phyloP scores from a whole-genome alignment of 2,329 filamentous ascomycete species.

The Acephala macrosclerotiorum region DNA sequence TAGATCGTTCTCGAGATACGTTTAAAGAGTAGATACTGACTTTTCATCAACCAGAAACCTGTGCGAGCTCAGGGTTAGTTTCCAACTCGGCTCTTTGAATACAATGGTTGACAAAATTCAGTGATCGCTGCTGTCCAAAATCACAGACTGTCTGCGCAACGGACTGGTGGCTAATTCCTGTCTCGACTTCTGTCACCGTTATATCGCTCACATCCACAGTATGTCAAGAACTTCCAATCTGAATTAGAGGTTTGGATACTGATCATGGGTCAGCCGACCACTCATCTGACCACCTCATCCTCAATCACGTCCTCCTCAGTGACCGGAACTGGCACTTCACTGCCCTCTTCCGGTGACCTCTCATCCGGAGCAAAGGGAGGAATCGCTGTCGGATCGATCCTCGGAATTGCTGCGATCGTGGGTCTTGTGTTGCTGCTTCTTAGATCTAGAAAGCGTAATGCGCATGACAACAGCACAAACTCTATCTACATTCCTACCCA shows the following conservation, averaged over 20 bases:
- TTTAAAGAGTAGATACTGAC: too few species aligned
- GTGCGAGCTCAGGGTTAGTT: too few species aligned
- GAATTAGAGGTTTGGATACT: neutral
- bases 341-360: neutral
- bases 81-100: neutral
- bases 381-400: neutral
- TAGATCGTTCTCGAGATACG: too few species aligned
- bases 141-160: constrained; percentile 1
- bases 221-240: neutral
- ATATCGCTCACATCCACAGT: constrained; percentile 2
- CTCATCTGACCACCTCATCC: neutral
- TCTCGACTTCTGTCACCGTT: constrained; percentile 5
- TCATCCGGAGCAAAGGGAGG: neutral
- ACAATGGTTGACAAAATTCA: neutral
- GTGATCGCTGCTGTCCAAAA: constrained; percentile 4
- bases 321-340: neutral
- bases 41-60: too few species aligned
- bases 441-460: neutral
- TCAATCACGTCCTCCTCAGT: neutral
- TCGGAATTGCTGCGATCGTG: neutral
- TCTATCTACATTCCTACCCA: neutral
- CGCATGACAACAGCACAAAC: neutral
- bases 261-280: neutral
- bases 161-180: neutral
- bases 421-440: constrained; percentile 1